These are phyloP conservation scores for Corymbia calophylla DNA, from an alignment of 441 rosid genomes.

Conservation along the genomic window DNA sequence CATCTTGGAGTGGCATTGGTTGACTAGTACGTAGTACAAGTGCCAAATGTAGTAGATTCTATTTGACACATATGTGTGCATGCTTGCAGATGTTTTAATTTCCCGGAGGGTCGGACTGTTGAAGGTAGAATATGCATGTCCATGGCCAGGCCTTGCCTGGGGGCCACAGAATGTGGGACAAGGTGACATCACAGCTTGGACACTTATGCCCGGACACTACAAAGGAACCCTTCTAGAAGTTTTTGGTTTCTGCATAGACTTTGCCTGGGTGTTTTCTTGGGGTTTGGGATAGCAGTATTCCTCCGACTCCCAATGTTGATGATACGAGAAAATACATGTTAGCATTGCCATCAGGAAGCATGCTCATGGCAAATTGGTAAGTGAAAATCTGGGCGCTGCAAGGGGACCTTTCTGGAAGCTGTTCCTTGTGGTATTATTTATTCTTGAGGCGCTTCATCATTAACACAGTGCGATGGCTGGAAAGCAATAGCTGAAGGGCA, in stretches of 20 bases:
- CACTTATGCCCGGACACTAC: background rate
- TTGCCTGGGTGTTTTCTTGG: background rate
- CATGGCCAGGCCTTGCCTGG: background rate
- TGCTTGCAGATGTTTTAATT: background rate
- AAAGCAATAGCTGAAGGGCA: background rate
- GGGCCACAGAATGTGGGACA: background rate
- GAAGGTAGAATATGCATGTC: background rate
- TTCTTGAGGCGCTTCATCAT: background rate
- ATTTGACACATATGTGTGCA: background rate
- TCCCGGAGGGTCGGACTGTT: background rate
- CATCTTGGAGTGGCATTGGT: slow-evolving; percentile 14
- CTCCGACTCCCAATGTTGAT: background rate
- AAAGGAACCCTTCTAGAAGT: background rate
- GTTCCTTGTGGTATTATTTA: background rate
- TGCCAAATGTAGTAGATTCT: background rate
- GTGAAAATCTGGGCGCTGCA: background rate
- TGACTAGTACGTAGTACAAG: background rate
- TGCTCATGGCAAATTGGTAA: background rate
- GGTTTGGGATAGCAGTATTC: background rate
- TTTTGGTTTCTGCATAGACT: background rate
- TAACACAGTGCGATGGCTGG: background rate
- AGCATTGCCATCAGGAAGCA: background rate
- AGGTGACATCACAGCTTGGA: background rate
- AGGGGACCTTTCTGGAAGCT: background rate
- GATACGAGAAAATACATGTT: background rate